These are phyloP conservation scores for Globisporangium orthogonon DNA, from an alignment of 352 stramenopile genomes.

Conservation along the genomic window DNA sequence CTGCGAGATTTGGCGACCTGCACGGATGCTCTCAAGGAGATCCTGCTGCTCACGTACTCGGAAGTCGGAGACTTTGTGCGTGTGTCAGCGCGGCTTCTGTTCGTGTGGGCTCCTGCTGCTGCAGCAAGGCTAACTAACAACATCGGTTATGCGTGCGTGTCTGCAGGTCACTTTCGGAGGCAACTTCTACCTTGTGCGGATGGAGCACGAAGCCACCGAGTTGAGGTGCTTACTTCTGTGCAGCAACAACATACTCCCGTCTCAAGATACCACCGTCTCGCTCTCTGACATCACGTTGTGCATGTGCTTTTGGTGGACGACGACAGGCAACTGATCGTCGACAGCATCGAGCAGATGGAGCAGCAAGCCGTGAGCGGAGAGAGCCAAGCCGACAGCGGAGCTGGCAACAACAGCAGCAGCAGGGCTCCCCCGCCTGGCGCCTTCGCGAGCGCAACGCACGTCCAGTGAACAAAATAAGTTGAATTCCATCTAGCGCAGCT, in stretches of 20 bases:
- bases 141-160: not conserved
- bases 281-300: not conserved
- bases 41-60: constrained; percentile 54
- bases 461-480: constrained; percentile 1
- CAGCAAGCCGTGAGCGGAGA: constrained; percentile 5
- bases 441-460: not conserved
- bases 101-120: not conserved
- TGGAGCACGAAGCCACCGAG: constrained; percentile 54
- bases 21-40: constrained; percentile 36
- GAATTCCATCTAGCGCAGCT: not conserved
- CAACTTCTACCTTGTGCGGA: constrained; percentile 63
- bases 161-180: constrained; percentile 29
- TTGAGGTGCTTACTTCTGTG: constrained; percentile 14
- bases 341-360: constrained; percentile 26
- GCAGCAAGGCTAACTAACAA: no score
- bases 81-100: not conserved
- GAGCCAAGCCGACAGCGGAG: not conserved
- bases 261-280: not conserved
- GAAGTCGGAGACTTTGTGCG: constrained; percentile 71
- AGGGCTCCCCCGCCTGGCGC: not conserved
- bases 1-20: constrained; percentile 36
- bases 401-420: not conserved
- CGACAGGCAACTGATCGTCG: constrained; percentile 22
- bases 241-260: no score
- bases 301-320: not conserved